A percentile compares a stretch with the other conserved stretches of the same genome.
phyloP scores from a whole-genome alignment of 2,329 filamentous ascomycete genomes.

The Fusarium stilboides region DNA sequence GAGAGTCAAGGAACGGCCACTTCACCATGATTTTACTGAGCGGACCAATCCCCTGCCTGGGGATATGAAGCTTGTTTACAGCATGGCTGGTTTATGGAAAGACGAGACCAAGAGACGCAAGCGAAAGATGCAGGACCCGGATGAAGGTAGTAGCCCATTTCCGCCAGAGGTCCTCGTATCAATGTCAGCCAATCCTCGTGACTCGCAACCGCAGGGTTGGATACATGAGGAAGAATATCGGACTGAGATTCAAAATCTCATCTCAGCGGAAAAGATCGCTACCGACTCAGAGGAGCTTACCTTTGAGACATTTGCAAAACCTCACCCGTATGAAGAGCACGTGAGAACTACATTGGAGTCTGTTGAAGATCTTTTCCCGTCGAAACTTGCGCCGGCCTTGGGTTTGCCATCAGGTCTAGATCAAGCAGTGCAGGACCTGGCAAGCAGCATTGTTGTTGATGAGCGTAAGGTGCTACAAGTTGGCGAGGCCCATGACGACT shows the following conservation, averaged over 20 bases:
- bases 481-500: slow-evolving; percentile 63
- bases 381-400: slow-evolving; percentile 69
- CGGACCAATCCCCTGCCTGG: slow-evolving; percentile 72
- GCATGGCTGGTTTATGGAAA: slow-evolving; percentile 94
- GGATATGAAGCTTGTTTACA: slow-evolving; percentile 88
- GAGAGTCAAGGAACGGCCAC: slow-evolving; percentile 79
- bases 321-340: slow-evolving; percentile 65
- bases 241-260: slow-evolving; percentile 74
- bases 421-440: slow-evolving; percentile 50
- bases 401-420: slow-evolving; percentile 55
- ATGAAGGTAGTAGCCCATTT: slow-evolving; percentile 81
- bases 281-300: slow-evolving; percentile 59
- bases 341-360: slow-evolving; percentile 87
- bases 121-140: slow-evolving; percentile 74
- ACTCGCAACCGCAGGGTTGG: slow-evolving; percentile 84
- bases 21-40: slow-evolving; percentile 92
- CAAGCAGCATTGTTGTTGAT: slow-evolving; percentile 73
- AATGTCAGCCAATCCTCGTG: slow-evolving; percentile 87
- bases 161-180: slow-evolving; percentile 85
- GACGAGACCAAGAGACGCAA: slow-evolving; percentile 88
- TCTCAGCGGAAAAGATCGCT: slow-evolving; percentile 72
- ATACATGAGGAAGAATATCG: slow-evolving; percentile 91
- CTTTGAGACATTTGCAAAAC: slow-evolving; percentile 78
- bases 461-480: slow-evolving; percentile 69
- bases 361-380: slow-evolving; percentile 87